Evolutionary conservation across 2,329 filamentous ascomycete species (phyloP).

Genomic region (Fusarium torulosum): DNA sequence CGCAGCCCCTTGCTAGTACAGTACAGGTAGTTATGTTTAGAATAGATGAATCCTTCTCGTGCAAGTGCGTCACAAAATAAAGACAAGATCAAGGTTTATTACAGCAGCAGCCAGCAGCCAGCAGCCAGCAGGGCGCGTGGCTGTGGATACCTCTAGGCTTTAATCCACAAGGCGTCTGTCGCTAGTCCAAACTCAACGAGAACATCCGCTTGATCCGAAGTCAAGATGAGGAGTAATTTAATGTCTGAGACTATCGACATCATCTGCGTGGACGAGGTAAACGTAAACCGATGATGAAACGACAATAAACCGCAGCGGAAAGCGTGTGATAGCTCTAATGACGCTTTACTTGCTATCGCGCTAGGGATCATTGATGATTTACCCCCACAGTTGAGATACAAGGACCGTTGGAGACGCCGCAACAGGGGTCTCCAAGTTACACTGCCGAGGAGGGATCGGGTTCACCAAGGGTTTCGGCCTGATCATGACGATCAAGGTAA

Average conservation of each 20-base stretch:
- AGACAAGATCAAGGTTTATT: slow-evolving; percentile 26
- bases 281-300: not conserved
- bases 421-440: slow-evolving; percentile 12
- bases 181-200: slow-evolving; percentile 6
- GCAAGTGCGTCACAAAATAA: slow-evolving; percentile 22
- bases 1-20: not conserved
- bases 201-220: slow-evolving; percentile 31
- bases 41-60: slow-evolving; percentile 18
- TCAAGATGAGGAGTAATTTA: slow-evolving; percentile 11
- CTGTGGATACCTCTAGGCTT: slow-evolving; percentile 18
- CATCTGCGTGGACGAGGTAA: not conserved
- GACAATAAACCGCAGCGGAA: not conserved
- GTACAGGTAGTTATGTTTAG: slow-evolving; percentile 4
- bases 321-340: not conserved
- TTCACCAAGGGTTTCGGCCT: slow-evolving; percentile 4
- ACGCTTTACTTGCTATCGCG: not conserved
- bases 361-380: not conserved
- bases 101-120: no score
- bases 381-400: slow-evolving; percentile 14
- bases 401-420: slow-evolving; percentile 2
- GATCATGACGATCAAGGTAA: slow-evolving; percentile 10
- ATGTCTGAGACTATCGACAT: not conserved
- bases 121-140: slow-evolving; percentile 27
- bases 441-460: slow-evolving; percentile 14
- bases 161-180: not conserved